Base-by-base conservation (phyloP, 2,329 filamentous ascomycete species). In the Aureobasidium melanogenum region DNA sequence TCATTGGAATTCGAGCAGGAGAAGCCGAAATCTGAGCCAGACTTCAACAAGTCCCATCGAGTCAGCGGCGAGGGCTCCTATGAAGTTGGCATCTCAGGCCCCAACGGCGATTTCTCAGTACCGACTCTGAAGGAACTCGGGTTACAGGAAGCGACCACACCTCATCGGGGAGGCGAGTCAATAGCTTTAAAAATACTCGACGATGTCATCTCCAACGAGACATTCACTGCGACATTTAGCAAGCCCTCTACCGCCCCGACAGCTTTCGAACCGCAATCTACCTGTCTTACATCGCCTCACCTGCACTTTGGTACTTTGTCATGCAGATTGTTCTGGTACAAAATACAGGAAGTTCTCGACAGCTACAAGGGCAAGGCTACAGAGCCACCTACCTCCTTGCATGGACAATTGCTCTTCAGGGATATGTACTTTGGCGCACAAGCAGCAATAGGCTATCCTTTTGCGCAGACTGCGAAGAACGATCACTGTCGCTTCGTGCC, bases 361-460 rank as follows among this genome's bases (percentile, higher is more conserved):
- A 75, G 76, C 12, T 84, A 83, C 67, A 80, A 81, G 78, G 2
- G 82, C 82, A 2, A 86, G 84, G 74, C 76, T 2, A 79, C 79
- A 0, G 66, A 74, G 2, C 84, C 86, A 0, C 88, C 88, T 0
- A 84, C 83, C n/a, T 88, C 84, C 63, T 72, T 92, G 17, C 85
- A 81, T 0, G 88, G 88, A 2, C 88, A 92, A 67, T 73, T 92
- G 1, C 76, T 91, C 12, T 92, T 92, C 71, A 80, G 88, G 17
- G 88, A 92, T 69, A 92, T 92, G 88, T 92, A 91, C 72, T 91
- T 92, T 67, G 88, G 82, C 15, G 88, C 88, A 0, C 88, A 92
- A 69, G 87, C 88, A 0, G 80, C 82, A 0, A 75, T 91, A 1
- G 88, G 88, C 0, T 77, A 81, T 34, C 67, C 76, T 0, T 91